Base-by-base conservation (phyloP, 441 rosid genomes). In the Gossypium aridum region DNA sequence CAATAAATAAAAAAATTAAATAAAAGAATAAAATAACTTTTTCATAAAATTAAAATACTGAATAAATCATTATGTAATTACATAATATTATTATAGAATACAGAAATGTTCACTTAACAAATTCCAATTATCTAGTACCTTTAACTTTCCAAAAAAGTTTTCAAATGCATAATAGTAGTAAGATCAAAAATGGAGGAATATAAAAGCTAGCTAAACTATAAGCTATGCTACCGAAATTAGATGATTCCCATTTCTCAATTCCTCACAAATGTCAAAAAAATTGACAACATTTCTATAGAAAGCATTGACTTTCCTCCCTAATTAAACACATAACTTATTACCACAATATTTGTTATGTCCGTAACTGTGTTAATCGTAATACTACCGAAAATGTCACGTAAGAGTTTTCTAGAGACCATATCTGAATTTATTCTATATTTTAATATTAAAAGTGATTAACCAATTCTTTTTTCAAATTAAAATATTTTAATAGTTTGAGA, bases 111-210 rank as follows among this genome's bases (percentile, higher is more conserved):
- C 14, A 16, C 67, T 31, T 9, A 16, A 39, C 2, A 64, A 37
- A 34, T 47, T 19, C 57, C 72, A 68, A 25, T 23, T 14, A 68
- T 68, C 20, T 8, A 49, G 39, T 28, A n/a, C 7, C 6, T 19
- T 39, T 10, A 10, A 10, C 70, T 65, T 39, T 65, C 54, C n/a
- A 49, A 25, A 68, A 49, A 14, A 49, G 23, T 68, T 49, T 37
- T 47, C 71, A 22, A 45, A 6, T 22, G 71, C 20, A 45, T 47
- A 66, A 66, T 64, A 64, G 62, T 57, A 2, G 49, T 31, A 63
- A 31, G 68, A 64, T 64, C 51, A 37, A 16, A 37, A 64, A 64
- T 37, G 69, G n/a, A 64, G 25, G 69, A 64, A 37, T 17, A 64
- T 31, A 37, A 64, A 64, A 37, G 51, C 6, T 3, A n/a, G 67